Percentiles rank a stretch among this genome's conserved stretches.
Evolutionary conservation across 2,329 filamentous ascomycete species (phyloP).

Genomic region (Cytospora paraplurivora): DNA sequence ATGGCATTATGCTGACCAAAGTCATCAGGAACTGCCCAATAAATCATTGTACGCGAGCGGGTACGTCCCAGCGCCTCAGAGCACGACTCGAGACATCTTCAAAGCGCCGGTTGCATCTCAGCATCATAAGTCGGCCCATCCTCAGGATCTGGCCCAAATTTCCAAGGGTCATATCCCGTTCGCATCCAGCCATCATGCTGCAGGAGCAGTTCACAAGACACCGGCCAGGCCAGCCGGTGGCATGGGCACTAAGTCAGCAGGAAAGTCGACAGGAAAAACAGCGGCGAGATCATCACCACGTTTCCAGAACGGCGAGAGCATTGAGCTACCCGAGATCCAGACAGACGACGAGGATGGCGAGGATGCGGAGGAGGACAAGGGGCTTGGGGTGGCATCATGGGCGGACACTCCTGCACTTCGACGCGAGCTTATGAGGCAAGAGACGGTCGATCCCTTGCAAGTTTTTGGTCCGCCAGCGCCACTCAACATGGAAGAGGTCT

Average conservation of each 20-base stretch:
- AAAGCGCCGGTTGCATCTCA: constrained; percentile 67
- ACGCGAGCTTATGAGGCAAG: constrained; percentile 75
- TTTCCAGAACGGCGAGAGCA: constrained; percentile 85
- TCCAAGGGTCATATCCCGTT: constrained; percentile 90
- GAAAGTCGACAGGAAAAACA: constrained; percentile 64
- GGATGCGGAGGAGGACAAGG: constrained; percentile 61
- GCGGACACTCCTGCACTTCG: constrained; percentile 84
- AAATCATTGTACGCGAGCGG: constrained; percentile 64
- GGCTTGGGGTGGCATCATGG: constrained; percentile 70
- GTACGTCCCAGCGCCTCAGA: constrained; percentile 61
- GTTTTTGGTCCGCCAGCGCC: constrained; percentile 90
- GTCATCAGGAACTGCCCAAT: constrained; percentile 56
- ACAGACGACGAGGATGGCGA: constrained; percentile 93
- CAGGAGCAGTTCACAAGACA: constrained; percentile 65
- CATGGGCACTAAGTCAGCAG: constrained; percentile 54
- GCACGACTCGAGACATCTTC: constrained; percentile 60
- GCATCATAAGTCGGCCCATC: constrained; percentile 68
- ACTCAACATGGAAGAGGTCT: constrained; percentile 95
- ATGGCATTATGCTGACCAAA: constrained; percentile 38
- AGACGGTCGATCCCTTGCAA: constrained; percentile 77
- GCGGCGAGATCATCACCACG: constrained; percentile 72
- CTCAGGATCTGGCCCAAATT: constrained; percentile 83
- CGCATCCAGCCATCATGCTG: constrained; percentile 66
- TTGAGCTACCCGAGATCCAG: constrained; percentile 91
- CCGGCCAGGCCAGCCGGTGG: constrained; percentile 59